Base-by-base conservation (phyloP, 2,329 filamentous ascomycete genomes). In the Domatiomyces globalis region DNA sequence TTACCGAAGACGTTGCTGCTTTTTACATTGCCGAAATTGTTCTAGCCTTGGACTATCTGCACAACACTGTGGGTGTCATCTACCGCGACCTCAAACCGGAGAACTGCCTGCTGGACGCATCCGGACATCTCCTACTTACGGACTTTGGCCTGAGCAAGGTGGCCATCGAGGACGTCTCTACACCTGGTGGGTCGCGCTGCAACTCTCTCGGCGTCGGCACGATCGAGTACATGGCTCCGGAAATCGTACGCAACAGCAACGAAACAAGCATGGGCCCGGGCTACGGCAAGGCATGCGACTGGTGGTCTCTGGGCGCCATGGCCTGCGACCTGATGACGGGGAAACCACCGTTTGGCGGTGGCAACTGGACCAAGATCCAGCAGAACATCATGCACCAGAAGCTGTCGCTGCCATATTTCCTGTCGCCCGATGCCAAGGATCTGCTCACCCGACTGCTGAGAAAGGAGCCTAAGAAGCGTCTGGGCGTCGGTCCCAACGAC, bases 1-100 rank as follows among this genome's bases (percentile, higher is more conserved):
- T 98, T 60, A 77, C 84, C 12, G 90, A 96, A 69, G 77, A 85
- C 15, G 84, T 84, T 1, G 85, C 90, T 0, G 87, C 89, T 1
- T 98, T 96, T 68, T 98, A 98, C 76, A 94, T 96, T 86, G 94
- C 88, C 0, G 89, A 98, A 71, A 94, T 98, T 81, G 81, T 95
- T 4, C 79, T 98, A 20, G 94, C 92, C 27, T 78, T 98, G 46
- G 87, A 90, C 39, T 89, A 98, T 67, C 78, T 98, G 22, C 92
- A 98, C 70, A 82, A 85, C 60, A 88, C 84, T 56, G 80, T 96
- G 19, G 90, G 92, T 15, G 89, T 98, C 48, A 84, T 98, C 57
- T 98, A 98, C 69, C 86, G 92, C 55, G 92, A 98, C 65, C 45
- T 47, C 20, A 98, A 98, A 73, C 92, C 92, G 0, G 92, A 98